Conservation (phyloP, 345 rosid species). For the Erucastrum elatum region DNA sequence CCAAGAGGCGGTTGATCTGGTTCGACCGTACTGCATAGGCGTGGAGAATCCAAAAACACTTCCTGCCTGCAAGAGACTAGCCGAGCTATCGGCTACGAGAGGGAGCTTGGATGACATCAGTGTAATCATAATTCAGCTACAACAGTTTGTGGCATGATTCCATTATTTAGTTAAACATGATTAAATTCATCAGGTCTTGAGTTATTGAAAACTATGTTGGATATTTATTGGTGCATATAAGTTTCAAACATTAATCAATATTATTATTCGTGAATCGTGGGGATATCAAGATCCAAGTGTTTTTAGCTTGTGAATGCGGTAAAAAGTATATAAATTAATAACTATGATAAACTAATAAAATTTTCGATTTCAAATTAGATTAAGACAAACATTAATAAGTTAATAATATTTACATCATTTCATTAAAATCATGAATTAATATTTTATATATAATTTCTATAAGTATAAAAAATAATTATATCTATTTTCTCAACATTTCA, state of each 20-base stretch:
- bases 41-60: constrained; percentile 46
- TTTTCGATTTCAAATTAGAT: too few species aligned
- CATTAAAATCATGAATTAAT: too few species aligned
- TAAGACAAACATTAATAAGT: too few species aligned
- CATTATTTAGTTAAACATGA: constrained; percentile 9
- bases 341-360: too few species aligned
- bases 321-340: too few species aligned
- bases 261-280: neutral
- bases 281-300: neutral
- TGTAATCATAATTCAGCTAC: constrained; percentile 65
- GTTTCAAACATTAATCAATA: constrained; percentile 10
- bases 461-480: too few species aligned
- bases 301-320: neutral
- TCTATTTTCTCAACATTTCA: too few species aligned
- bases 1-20: constrained; percentile 87
- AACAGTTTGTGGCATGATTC: constrained; percentile 37
- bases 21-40: constrained; percentile 52
- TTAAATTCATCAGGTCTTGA: constrained; percentile 14
- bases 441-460: too few species aligned
- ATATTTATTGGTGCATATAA: constrained; percentile 12
- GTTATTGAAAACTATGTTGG: constrained; percentile 15
- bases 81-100: constrained; percentile 65
- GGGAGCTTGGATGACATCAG: constrained; percentile 79
- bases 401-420: too few species aligned
- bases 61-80: constrained; percentile 74